phyloP scores from a whole-genome alignment of 2,329 filamentous ascomycete genomes.

The Fusarium foetens region DNA sequence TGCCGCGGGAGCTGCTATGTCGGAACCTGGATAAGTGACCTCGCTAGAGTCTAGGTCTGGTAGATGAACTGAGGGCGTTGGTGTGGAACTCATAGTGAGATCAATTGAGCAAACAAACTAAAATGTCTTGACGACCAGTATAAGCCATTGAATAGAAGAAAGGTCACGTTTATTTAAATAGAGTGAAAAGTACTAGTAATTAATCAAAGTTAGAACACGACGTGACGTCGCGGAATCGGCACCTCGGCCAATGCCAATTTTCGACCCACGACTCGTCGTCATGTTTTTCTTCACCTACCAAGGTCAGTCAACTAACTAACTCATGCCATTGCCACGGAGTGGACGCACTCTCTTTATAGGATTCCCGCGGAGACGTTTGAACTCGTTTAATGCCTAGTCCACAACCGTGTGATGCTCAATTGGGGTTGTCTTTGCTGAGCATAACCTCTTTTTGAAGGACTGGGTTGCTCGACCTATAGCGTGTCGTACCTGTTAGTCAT shows the following conservation, averaged over 20 bases:
- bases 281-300: background rate
- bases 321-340: background rate
- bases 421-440: background rate
- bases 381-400: constrained; percentile 7
- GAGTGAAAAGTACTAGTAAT: background rate
- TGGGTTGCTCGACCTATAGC: constrained; percentile 5
- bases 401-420: constrained; percentile 11
- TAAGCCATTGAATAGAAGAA: background rate
- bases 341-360: constrained; percentile 1
- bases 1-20: background rate
- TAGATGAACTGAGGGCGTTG: background rate
- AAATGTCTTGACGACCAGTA: background rate
- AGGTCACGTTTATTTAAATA: background rate
- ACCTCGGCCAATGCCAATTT: constrained; percentile 17
- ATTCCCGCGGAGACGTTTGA: constrained; percentile 17
- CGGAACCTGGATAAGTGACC: constrained; percentile 8
- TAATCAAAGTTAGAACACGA: background rate
- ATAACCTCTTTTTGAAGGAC: background rate
- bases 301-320: background rate
- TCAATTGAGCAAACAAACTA: background rate
- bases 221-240: constrained; percentile 22
- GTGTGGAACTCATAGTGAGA: constrained; percentile 4
- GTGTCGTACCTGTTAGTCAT: constrained; percentile 15
- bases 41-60: constrained; percentile 14
- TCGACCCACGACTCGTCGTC: constrained; percentile 17